phyloP scores from a whole-genome alignment of 176 grass and related monocot species.

The Phyllostachys edulis region DNA sequence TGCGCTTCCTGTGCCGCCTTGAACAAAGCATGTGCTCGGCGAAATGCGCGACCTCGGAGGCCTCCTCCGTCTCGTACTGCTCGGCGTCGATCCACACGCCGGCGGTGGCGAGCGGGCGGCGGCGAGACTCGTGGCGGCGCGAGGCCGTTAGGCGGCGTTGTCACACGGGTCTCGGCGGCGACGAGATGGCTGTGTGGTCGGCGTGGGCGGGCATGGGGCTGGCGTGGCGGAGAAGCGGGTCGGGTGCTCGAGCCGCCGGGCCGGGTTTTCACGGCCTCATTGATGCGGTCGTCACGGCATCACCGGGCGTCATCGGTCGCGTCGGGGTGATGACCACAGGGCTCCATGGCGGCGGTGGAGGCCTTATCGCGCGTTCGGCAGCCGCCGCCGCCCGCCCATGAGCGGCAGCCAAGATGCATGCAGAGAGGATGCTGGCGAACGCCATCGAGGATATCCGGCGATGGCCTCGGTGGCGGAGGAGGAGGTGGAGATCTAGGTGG shows the following conservation, averaged over 20 bases:
- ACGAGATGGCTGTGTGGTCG: slow-evolving; percentile 74
- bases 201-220: slow-evolving; percentile 68
- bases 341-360: slow-evolving; percentile 55
- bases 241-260: slow-evolving; percentile 69
- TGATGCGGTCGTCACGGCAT: slow-evolving; percentile 77
- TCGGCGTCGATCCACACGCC: slow-evolving; percentile 99
- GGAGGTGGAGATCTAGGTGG: slow-evolving; percentile 40
- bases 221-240: slow-evolving; percentile 91
- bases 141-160: slow-evolving; percentile 81
- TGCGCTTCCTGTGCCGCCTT: slow-evolving; percentile 77
- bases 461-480: slow-evolving; percentile 32
- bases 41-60: slow-evolving; percentile 95
- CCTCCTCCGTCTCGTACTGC: slow-evolving; percentile 78
- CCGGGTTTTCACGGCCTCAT: slow-evolving; percentile 57
- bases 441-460: slow-evolving; percentile 41
- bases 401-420: slow-evolving; percentile 42
- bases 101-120: slow-evolving; percentile 67
- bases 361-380: slow-evolving; percentile 50
- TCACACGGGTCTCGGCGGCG: slow-evolving; percentile 77
- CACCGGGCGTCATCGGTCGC: slow-evolving; percentile 46
- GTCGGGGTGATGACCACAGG: slow-evolving; percentile 48
- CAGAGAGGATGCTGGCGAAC: slow-evolving; percentile 40
- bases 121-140: slow-evolving; percentile 84
- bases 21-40: slow-evolving; percentile 99
- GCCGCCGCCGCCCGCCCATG: slow-evolving; percentile 14